Evolutionary conservation across 257 asterid species (phyloP), one percentile per base, ranked within the genome.

Genomic region (Ophiorrhiza pumila): DNA sequence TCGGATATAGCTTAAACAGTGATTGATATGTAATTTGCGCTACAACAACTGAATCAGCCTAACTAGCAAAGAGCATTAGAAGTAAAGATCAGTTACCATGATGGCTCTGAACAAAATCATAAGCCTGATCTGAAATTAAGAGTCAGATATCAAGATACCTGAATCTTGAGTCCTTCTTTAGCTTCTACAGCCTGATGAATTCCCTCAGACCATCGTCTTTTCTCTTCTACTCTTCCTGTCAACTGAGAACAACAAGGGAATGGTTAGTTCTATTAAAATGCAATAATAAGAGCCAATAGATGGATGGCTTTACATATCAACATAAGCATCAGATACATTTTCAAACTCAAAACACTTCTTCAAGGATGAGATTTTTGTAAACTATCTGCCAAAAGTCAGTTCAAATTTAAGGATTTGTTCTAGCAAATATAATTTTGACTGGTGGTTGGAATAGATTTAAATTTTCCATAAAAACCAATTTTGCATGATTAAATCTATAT

Each of bases 141-240:
- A 72, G 72, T 32, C 29, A 72, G 73, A 68, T 18, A 62, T 18
- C 68, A 62, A 68, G 66, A 63, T 22, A 91, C 99, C 97, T 95
- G 91, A 78, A 95, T 95, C 76, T 86, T 80, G 55, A 95, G 79
- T 71, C 90, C 97, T 86, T 95, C 99, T 87, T 95, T 95, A 77
- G 99, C 99, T 86, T 95, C 99, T 77, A 95, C 97, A 7, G 99
- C 96, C 85, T 95, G 99, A 87, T 95, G 99, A 84, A 95, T 89
- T 74, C 98, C 99, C 39, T 95, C 97, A 47, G 99, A 90, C 99
- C 99, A 95, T 69, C 99, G 90, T 67, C 92, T 79, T 85, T 90
- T 92, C 75, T 95, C 98, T 87, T 95, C 98, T 69, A 95, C 97
- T 86, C 99, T 85, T 71, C 98, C 98, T 69, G 99, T 90, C 90